A percentile compares a stretch with the other conserved stretches of the same genome.
Conservation (phyloP, 257 asterid species). For the Gentiana straminea region DNA sequence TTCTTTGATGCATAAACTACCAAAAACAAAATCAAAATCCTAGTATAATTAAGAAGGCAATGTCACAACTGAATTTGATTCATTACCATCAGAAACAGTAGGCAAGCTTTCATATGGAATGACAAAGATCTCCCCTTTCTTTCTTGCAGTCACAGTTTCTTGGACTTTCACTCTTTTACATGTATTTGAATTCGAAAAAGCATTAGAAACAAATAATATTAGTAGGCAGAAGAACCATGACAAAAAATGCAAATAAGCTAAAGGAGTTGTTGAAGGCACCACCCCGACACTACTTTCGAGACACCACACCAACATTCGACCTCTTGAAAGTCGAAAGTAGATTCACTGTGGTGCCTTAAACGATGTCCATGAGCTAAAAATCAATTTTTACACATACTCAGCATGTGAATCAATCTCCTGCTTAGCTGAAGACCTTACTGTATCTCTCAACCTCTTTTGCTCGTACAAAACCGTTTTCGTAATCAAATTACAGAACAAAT, state of each 20-base stretch:
- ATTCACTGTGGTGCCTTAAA: no score
- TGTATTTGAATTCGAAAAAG: slow-evolving; percentile 19
- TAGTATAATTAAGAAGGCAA: slow-evolving; percentile 1
- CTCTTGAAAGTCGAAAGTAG: no score
- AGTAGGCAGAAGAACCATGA: background rate
- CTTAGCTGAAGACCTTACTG: slow-evolving; percentile 18
- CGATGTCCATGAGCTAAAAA: slow-evolving; percentile 16
- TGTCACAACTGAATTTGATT: background rate
- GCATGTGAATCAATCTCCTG: slow-evolving; percentile 23
- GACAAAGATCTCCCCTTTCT: slow-evolving; percentile 32
- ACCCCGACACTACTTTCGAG: no score
- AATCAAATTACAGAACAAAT: slow-evolving; percentile 87
- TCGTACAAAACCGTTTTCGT: slow-evolving; percentile 79
- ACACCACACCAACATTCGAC: no score
- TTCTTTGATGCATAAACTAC: background rate
- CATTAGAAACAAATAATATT: background rate
- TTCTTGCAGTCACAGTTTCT: slow-evolving; percentile 24
- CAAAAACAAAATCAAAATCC: background rate
- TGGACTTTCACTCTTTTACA: slow-evolving; percentile 43
- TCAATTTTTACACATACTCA: slow-evolving; percentile 6
- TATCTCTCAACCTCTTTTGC: slow-evolving; percentile 37
- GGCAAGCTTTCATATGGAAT: slow-evolving; percentile 58
- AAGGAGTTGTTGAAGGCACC: no score
- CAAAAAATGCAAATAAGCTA: background rate
- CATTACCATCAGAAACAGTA: slow-evolving; percentile 56